Percentiles rank a stretch among this genome's conserved stretches.
phyloP scores from a whole-genome alignment of 2,329 filamentous ascomycete genomes.

The Neofusicoccum laricinum region DNA sequence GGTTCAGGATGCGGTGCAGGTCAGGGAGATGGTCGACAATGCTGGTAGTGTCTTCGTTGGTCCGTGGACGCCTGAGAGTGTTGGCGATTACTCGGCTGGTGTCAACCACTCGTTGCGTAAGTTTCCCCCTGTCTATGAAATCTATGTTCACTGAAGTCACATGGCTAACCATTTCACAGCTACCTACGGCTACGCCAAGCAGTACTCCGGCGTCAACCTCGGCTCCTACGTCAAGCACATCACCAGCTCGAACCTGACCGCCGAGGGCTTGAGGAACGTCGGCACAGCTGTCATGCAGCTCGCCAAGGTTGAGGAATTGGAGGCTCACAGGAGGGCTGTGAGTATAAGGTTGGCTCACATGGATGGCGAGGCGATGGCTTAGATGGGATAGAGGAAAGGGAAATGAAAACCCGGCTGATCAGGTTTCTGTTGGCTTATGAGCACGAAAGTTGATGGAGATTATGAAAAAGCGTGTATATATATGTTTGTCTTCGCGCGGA shows the following conservation, averaged over 20 bases:
- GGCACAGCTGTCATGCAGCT: conserved; percentile 90
- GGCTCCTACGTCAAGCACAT: conserved; percentile 98
- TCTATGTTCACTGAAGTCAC: background rate
- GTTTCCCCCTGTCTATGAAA: conserved; percentile 29
- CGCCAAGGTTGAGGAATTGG: conserved; percentile 88
- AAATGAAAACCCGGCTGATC: background rate
- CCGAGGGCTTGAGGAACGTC: conserved; percentile 80
- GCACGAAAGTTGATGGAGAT: background rate
- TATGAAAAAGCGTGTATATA: conserved; percentile 7
- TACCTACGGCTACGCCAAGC: conserved; percentile 96
- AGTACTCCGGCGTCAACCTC: conserved; percentile 96
- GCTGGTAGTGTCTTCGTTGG: conserved; percentile 96
- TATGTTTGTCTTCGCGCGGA: background rate
- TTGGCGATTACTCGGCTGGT: conserved; percentile 95
- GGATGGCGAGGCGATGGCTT: background rate
- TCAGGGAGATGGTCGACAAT: conserved; percentile 80
- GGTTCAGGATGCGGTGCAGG: conserved; percentile 69
- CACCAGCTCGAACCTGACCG: conserved; percentile 86
- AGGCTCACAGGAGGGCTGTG: conserved; percentile 81
- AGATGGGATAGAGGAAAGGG: background rate
- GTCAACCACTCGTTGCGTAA: conserved; percentile 97
- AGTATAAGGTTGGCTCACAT: conserved; percentile 55
- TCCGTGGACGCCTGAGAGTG: conserved; percentile 94
- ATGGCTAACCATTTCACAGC: conserved; percentile 50
- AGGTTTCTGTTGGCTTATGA: background rate